Evolutionary conservation across 2,329 filamentous ascomycete species (phyloP), one percentile per base, ranked within the genome.

Genomic region (Claviceps paspali): DNA sequence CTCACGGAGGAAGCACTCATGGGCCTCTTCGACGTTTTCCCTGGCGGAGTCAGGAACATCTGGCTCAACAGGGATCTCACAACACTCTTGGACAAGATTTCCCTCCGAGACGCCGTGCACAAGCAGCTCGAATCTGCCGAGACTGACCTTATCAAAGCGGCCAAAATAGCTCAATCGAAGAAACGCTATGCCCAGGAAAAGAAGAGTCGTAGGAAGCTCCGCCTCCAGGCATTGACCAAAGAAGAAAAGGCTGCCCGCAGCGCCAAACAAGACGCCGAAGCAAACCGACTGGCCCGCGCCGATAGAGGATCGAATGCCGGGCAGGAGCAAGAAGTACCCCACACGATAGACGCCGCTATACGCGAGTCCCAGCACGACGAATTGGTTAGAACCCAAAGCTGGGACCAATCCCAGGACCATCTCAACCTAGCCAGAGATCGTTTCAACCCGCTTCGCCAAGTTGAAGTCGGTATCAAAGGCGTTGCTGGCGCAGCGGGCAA

Each of bases 31-130:
- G 91, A 98, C 54, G 87, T 96, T 1, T 96, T 95, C 48, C 91
- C 91, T 0, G 91, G 91, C 15, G 91, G 91, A 22, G 80, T 98
- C 51, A 76, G 84, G 41, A 96, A 96, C 47, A 82, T 98, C 33
- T 98, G 88, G 87, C 78, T 98, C 49, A 98, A 95, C 41, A 75
- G 88, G 43, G 83, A 98, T 52, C 79, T 85, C 46, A 83, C 87
- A 30, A 70, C 79, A 7, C 69, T 98, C 9, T 70, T 83, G 33
- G 80, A 87, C 43, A 96, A 96, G 54, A 81, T 96, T 32, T 72
- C 82, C 34, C 63, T 75, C 44, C 73, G 91, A 31, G 75, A 86
- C 42, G 61, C 70, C 7, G 63, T 94, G 11, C 85, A 88, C 33
- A 56, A 68, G 29, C 63, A 67, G 39, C 70, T 98, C 0, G 91